Evolutionary conservation across 164 flowering plant genomes (phyloP).

Genomic region (Sextonia rubra): DNA sequence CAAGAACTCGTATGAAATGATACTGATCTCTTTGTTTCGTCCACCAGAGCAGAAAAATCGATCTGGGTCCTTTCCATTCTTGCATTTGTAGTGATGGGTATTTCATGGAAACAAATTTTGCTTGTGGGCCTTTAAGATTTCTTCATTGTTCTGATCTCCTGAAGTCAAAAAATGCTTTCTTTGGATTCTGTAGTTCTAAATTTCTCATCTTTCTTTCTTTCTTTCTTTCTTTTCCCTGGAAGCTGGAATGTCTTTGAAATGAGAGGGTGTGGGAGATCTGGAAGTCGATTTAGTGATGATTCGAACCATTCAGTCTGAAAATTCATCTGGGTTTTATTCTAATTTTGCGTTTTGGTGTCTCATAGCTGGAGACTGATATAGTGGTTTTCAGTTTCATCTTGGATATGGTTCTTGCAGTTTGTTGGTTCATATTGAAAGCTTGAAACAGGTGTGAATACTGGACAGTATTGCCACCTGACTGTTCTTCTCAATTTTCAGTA

Average conservation of each 20-base stretch:
- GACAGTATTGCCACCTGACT: too few species aligned
- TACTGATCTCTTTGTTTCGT: neutral
- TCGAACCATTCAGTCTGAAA: neutral
- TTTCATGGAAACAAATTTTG: neutral
- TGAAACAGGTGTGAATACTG: too few species aligned
- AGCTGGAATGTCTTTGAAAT: neutral
- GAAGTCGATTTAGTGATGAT: neutral
- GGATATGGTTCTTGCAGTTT: too few species aligned
- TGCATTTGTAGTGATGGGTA: neutral
- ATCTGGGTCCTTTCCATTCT: neutral
- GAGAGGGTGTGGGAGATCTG: neutral
- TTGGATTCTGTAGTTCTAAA: neutral
- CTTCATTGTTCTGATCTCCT: neutral
- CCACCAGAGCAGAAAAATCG: neutral
- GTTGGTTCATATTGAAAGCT: too few species aligned
- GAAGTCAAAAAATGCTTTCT: neutral
- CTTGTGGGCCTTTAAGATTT: neutral
- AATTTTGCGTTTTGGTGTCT: too few species aligned
- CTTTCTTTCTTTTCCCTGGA: too few species aligned
- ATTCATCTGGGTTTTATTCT: neutral
- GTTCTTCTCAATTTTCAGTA: too few species aligned
- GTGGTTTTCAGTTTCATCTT: too few species aligned
- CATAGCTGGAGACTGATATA: too few species aligned
- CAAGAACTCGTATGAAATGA: neutral
- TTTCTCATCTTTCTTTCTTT: too few species aligned